Conservation (phyloP, 1,284 basidiomycete genomes). For the Sanghuangporus weigelae region DNA sequence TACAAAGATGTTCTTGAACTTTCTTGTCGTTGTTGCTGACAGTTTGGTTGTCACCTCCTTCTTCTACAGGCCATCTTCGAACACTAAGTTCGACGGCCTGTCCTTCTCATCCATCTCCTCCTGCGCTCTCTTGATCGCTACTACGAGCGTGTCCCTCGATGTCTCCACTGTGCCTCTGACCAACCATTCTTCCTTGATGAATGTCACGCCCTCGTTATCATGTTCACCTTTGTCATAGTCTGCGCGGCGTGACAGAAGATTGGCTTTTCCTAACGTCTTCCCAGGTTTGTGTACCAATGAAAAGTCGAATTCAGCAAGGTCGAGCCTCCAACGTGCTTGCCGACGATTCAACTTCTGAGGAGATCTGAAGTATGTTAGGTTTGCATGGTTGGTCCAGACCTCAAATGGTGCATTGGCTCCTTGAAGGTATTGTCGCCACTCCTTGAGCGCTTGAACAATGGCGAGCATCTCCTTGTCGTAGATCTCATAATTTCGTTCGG, state of each 20-base stretch:
- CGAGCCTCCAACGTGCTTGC: slow-evolving; percentile 36
- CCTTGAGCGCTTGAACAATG: slow-evolving; percentile 18
- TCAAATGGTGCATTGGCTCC: neutral
- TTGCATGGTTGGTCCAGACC: neutral
- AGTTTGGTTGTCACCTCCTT: too few species aligned
- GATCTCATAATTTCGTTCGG: slow-evolving; percentile 33
- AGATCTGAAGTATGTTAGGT: neutral
- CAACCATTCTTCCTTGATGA: neutral
- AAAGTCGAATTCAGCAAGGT: neutral
- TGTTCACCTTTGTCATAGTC: neutral
- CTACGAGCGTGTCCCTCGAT: too few species aligned
- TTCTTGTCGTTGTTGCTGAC: too few species aligned
- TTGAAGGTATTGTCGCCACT: slow-evolving; percentile 4
- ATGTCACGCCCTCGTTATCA: neutral
- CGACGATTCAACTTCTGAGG: neutral
- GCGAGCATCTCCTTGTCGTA: slow-evolving; percentile 36
- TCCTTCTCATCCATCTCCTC: too few species aligned
- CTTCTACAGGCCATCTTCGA: too few species aligned
- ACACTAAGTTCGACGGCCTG: too few species aligned
- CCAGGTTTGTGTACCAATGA: neutral
- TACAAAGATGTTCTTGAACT: too few species aligned
- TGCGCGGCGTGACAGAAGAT: neutral
- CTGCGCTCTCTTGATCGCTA: too few species aligned
- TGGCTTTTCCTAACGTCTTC: neutral
- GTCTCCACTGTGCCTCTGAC: too few species aligned